Conservation (phyloP, 306 rosid species). For the Castanopsis chinensis region DNA sequence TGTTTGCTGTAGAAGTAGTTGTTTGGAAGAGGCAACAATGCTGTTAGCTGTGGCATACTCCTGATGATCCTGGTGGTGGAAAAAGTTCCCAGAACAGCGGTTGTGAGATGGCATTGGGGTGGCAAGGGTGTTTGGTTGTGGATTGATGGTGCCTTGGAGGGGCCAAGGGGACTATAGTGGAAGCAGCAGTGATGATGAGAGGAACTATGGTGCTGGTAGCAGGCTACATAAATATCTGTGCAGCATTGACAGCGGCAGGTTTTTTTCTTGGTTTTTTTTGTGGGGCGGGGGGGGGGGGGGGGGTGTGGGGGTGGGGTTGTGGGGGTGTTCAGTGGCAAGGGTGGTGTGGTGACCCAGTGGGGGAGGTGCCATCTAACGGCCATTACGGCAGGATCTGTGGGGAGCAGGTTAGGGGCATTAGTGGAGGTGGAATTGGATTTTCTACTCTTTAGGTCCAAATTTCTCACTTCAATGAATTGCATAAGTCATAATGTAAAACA, state of each 20-base stretch:
- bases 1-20: not conserved
- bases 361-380: not conserved
- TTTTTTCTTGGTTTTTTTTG: too few species aligned
- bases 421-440: not conserved
- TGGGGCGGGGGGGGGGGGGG: not conserved
- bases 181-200: not conserved
- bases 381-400: not conserved
- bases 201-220: not conserved
- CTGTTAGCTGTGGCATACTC: not conserved
- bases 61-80: not conserved
- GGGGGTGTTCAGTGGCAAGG: not conserved
- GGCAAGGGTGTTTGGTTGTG: not conserved
- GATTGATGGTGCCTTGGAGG: not conserved
- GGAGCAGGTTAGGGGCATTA: not conserved
- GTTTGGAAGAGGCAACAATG: constrained; percentile 1
- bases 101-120: not conserved
- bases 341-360: not conserved
- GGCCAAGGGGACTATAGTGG: not conserved
- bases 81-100: not conserved
- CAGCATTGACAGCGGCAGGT: not conserved
- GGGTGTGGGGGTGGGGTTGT: not conserved
- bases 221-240: not conserved
- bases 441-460: not conserved
- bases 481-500: not conserved
- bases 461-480: not conserved